Evolutionary conservation across 257 asterid species (phyloP), one percentile per base, ranked within the genome.

Genomic region (Scutellaria baicalensis): DNA sequence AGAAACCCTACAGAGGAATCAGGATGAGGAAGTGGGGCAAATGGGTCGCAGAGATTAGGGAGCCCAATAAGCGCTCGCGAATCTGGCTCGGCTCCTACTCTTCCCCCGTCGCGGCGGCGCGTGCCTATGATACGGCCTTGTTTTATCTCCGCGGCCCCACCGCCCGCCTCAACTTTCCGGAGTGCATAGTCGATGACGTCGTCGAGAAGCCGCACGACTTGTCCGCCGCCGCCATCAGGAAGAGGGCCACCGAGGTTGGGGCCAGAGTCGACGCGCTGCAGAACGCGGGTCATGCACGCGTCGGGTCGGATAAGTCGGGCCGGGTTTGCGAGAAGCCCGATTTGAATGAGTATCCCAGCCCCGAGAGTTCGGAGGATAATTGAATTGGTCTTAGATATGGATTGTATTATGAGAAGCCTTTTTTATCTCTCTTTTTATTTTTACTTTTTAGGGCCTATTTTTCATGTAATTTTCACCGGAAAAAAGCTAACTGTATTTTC

Each of bases 1-100:
- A 84, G 61, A 90, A 89, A 57, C 96, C 89, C 31, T 91, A 89
- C 72, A 65, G 95, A 51, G 97, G 97, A 10, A 91, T 91, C 66
- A 54, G 97, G 75, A 91, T 91, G 97, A 80, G 97, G 49, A 91
- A 91, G 96, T 91, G 97, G 97, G 97, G 97, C 6, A 91, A 91
- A 72, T 91, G 97, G 97, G 97, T 91, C 7, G 96, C 97, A 64
- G 97, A 91, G 79, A 91, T 91, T 1, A 70, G 97, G 56, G 97
- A 91, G 77, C 97, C 97, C 1, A 89, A 91, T 51, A 91, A 91
- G 64, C 73, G 97, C 3, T 86, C 97, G 1, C 72, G 97, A 56
- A 87, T 91, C 73, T 91, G 97, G 97, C 88, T 91, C 21, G 97
- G 97, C 17, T 91, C 96, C 1, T 91, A 91, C 71, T 82, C 92